Evolutionary conservation across 306 rosid genomes (phyloP).

Genomic region (Rosa chinensis): DNA sequence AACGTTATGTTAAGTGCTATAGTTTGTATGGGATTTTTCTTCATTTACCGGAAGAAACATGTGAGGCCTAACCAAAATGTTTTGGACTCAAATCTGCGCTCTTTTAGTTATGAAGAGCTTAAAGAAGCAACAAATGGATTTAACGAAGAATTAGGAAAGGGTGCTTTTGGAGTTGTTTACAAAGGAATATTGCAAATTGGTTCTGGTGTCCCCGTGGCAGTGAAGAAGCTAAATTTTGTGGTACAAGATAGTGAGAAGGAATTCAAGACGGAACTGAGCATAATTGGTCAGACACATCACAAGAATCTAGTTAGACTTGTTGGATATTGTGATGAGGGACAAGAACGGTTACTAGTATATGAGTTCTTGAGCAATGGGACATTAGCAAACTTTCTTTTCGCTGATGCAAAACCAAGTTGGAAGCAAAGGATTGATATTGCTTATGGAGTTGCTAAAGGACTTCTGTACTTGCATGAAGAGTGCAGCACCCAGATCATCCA

Average conservation of each 20-base stretch:
- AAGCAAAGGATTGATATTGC: slow-evolving; percentile 23
- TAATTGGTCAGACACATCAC: slow-evolving; percentile 38
- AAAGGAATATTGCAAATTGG: slow-evolving; percentile 19
- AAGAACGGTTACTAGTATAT: slow-evolving; percentile 22
- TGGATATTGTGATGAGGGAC: slow-evolving; percentile 28
- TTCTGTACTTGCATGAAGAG: slow-evolving; percentile 45
- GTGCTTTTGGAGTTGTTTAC: slow-evolving; percentile 40
- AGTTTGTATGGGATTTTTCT: slow-evolving; percentile 2
- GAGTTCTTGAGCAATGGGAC: slow-evolving; percentile 32
- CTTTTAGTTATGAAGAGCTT: slow-evolving; percentile 34
- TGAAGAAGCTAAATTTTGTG: slow-evolving; percentile 25
- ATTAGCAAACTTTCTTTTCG: slow-evolving; percentile 26
- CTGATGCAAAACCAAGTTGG: slow-evolving; percentile 30
- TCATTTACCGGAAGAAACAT: slow-evolving; percentile 15
- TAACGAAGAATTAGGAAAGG: slow-evolving; percentile 37
- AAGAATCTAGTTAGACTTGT: slow-evolving; percentile 30
- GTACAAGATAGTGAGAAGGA: slow-evolving; percentile 25
- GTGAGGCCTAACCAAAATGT: background rate
- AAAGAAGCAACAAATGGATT: slow-evolving; percentile 35
- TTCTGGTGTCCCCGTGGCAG: slow-evolving; percentile 20
- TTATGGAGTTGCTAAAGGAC: slow-evolving; percentile 27
- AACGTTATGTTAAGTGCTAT: background rate
- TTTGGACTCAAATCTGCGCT: slow-evolving; percentile 15
- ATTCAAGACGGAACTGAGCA: slow-evolving; percentile 25
- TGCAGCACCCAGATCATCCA: slow-evolving; percentile 43